A percentile compares a stretch with the other conserved stretches of the same genome.
phyloP scores from a whole-genome alignment of 1,284 basidiomycete species.

The Anthracocystis walkeri region DNA sequence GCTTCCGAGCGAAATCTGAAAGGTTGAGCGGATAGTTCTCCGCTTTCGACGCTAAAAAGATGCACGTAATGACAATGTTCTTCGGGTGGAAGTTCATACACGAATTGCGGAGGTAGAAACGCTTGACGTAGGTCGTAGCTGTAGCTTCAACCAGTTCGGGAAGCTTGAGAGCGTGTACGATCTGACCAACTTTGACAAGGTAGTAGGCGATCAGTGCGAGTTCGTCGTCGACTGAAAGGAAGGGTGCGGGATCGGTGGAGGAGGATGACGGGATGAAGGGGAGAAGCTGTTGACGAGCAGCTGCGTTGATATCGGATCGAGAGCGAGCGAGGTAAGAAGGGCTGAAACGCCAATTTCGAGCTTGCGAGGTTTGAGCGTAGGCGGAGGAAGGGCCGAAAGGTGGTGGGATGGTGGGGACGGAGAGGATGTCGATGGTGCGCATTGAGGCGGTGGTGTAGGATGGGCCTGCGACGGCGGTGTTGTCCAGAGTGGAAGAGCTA shows the following conservation, averaged over 20 bases:
- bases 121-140: slow-evolving; percentile 89
- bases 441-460: slow-evolving; percentile 27
- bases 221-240: slow-evolving; percentile 86
- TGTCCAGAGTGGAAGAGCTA: background rate
- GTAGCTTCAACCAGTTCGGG: slow-evolving; percentile 93
- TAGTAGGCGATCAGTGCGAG: slow-evolving; percentile 89
- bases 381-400: slow-evolving; percentile 44
- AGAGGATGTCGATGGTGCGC: slow-evolving; percentile 28
- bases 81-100: slow-evolving; percentile 99
- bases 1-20: slow-evolving; percentile 77
- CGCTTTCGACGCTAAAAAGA: slow-evolving; percentile 96
- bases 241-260: slow-evolving; percentile 71
- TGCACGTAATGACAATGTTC: slow-evolving; percentile 87
- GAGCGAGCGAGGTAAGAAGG: slow-evolving; percentile 18
- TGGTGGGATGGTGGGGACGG: slow-evolving; percentile 38
- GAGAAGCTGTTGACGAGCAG: slow-evolving; percentile 25
- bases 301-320: slow-evolving; percentile 26
- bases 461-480: background rate
- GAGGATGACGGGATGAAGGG: slow-evolving; percentile 11
- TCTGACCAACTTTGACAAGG: slow-evolving; percentile 82
- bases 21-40: slow-evolving; percentile 91
- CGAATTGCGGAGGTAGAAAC: slow-evolving; percentile 97
- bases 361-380: slow-evolving; percentile 62
- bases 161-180: slow-evolving; percentile 87
- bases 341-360: slow-evolving; percentile 63